Conservation (phyloP, 768 basidiomycete genomes). For the Agaricus bisporus region DNA sequence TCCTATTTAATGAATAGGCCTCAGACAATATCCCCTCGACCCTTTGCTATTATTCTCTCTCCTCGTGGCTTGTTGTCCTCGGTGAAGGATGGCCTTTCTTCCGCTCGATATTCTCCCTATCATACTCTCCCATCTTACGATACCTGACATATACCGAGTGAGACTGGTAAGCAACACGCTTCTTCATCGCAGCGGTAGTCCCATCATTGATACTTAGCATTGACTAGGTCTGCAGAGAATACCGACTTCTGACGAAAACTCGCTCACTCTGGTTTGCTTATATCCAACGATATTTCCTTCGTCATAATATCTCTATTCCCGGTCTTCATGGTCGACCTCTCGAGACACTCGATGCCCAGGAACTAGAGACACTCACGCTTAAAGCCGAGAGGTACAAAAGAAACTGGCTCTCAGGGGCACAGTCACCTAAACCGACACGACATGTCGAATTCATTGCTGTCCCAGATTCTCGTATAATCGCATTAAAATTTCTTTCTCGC, state of each 20-base stretch:
- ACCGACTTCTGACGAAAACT: conserved; percentile 35
- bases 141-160: conserved; percentile 35
- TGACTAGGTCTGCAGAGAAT: conserved; percentile 39
- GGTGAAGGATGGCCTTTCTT: conserved; percentile 18
- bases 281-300: conserved; percentile 34
- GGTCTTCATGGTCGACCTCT: conserved; percentile 24
- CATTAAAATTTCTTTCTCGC: conserved; percentile 42
- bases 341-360: conserved; percentile 28
- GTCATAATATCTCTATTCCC: conserved; percentile 42
- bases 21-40: background rate
- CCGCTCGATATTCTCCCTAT: conserved; percentile 44
- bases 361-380: conserved; percentile 37
- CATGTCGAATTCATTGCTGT: conserved; percentile 3
- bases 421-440: conserved; percentile 24
- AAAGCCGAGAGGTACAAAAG: conserved; percentile 36
- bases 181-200: background rate
- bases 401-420: conserved; percentile 40
- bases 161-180: conserved; percentile 36
- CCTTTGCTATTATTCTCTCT: background rate
- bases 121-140: conserved; percentile 34
- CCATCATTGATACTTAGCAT: background rate
- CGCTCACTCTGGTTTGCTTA: conserved; percentile 46
- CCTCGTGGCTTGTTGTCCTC: background rate
- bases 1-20: background rate
- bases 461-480: conserved; percentile 30